Conservation (phyloP, 2,329 filamentous ascomycete species). For the Aspergillus ochraceus region DNA sequence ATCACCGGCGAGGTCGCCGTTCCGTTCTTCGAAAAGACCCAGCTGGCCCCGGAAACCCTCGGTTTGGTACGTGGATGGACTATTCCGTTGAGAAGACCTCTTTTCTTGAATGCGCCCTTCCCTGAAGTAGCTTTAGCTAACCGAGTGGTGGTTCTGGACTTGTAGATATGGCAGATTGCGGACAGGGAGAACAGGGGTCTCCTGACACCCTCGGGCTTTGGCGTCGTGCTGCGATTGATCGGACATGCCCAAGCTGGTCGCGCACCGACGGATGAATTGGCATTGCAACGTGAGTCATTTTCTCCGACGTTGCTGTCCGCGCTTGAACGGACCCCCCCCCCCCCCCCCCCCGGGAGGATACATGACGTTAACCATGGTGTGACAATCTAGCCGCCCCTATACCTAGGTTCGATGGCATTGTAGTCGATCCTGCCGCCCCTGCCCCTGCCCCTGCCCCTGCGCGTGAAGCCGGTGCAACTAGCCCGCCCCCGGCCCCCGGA, state of each 20-base stretch:
- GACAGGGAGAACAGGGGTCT: slow-evolving; percentile 95
- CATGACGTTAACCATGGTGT: slow-evolving; percentile 3
- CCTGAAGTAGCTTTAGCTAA: slow-evolving; percentile 3
- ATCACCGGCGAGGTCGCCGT: slow-evolving; percentile 95
- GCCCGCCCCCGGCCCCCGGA: slow-evolving; percentile 47
- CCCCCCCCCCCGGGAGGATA: neutral
- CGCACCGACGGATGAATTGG: slow-evolving; percentile 77
- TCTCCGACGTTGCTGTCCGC: neutral
- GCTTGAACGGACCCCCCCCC: neutral
- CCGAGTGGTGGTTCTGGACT: neutral
- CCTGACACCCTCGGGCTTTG: slow-evolving; percentile 88
- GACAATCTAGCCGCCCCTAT: slow-evolving; percentile 67
- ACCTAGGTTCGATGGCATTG: slow-evolving; percentile 84
- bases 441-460: slow-evolving; percentile 43
- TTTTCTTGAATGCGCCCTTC: neutral
- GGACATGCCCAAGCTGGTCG: slow-evolving; percentile 90
- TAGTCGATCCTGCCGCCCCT: slow-evolving; percentile 40
- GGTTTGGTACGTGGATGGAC: slow-evolving; percentile 69
- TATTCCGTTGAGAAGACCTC: neutral
- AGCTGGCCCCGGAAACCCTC: slow-evolving; percentile 78
- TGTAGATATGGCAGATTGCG: slow-evolving; percentile 97
- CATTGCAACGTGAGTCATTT: slow-evolving; percentile 65
- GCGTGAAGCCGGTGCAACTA: slow-evolving; percentile 47
- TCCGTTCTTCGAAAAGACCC: slow-evolving; percentile 96
- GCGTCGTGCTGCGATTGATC: slow-evolving; percentile 88